Percentiles rank a stretch among this genome's conserved stretches.
These are phyloP conservation scores for Linum tenue DNA, from an alignment of 345 rosid species.

Conservation along the genomic window DNA sequence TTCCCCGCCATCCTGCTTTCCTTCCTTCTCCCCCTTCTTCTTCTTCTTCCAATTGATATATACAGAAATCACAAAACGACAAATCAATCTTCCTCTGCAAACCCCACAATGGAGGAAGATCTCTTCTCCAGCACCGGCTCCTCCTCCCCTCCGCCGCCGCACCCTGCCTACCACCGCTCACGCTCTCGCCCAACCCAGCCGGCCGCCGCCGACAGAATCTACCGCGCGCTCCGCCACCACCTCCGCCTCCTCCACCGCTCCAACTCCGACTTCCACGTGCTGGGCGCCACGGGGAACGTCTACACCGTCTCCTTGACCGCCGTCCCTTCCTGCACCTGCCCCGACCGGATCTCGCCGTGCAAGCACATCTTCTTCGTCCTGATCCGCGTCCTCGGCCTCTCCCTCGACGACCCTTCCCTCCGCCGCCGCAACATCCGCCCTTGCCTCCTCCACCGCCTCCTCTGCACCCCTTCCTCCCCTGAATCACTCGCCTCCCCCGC, in stretches of 20 bases:
- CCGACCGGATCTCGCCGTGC: conserved; percentile 78
- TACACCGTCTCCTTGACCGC: conserved; percentile 55
- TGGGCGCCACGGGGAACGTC: conserved; percentile 84
- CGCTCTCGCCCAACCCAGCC: conserved; percentile 36
- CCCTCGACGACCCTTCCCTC: conserved; percentile 54
- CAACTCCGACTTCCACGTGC: conserved; percentile 45
- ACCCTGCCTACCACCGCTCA: conserved; percentile 12
- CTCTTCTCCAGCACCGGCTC: conserved; percentile 5
- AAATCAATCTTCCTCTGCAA: not conserved
- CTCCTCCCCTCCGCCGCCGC: not conserved
- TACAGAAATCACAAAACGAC: too few relatives aligned
- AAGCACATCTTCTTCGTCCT: conserved; percentile 74
- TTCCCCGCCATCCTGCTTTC: not conserved
- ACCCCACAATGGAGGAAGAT: conserved; percentile 35
- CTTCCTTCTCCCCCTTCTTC: not conserved
- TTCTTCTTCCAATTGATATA: not conserved
- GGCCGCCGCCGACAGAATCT: conserved; percentile 42
- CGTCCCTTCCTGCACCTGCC: conserved; percentile 70
- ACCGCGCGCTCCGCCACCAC: conserved; percentile 59
- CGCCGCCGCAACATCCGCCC: conserved; percentile 54
- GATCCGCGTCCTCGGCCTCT: conserved; percentile 59
- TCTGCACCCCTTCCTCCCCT: conserved; percentile 32
- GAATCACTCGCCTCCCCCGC: conserved; percentile 42
- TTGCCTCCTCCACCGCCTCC: conserved; percentile 43
- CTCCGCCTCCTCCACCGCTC: conserved; percentile 62